Evolutionary conservation across 768 basidiomycete species (phyloP).

Genomic region (Paxillus ammoniavirescens): DNA sequence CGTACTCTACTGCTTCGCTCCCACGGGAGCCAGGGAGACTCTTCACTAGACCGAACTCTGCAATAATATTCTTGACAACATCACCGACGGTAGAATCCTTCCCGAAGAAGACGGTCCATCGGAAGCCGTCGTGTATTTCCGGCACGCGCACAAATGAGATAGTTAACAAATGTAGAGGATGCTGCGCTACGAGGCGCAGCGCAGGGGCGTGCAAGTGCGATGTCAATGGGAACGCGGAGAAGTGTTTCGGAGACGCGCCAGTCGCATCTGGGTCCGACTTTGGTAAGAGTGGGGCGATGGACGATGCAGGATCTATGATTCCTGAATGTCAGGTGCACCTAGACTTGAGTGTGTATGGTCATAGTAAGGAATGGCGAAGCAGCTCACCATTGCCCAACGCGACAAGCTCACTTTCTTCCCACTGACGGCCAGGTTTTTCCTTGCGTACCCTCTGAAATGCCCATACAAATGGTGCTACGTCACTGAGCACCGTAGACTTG

Average conservation of each 20-base stretch:
- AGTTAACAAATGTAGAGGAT: conserved; percentile 53
- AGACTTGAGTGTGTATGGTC: conserved; percentile 11
- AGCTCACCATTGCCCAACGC: conserved; percentile 61
- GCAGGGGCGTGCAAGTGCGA: conserved; percentile 64
- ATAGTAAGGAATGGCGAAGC: not conserved
- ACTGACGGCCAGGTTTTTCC: conserved; percentile 57
- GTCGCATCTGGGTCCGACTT: conserved; percentile 32
- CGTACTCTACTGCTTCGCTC: conserved; percentile 63
- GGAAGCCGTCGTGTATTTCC: conserved; percentile 72
- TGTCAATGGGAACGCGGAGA: conserved; percentile 69
- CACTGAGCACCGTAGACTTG: conserved; percentile 53
- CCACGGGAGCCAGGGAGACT: conserved; percentile 65
- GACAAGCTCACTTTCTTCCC: conserved; percentile 73
- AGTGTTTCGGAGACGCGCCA: conserved; percentile 44
- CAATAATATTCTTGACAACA: conserved; percentile 47
- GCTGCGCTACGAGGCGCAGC: conserved; percentile 69
- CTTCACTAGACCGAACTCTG: conserved; percentile 70
- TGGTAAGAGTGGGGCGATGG: conserved; percentile 54
- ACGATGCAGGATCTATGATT: conserved; percentile 42
- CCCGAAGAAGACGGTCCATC: conserved; percentile 65
- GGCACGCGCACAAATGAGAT: conserved; percentile 67
- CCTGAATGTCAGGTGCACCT: conserved; percentile 35
- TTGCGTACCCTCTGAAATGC: conserved; percentile 62
- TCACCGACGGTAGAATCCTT: conserved; percentile 54
- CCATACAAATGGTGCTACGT: conserved; percentile 61